Conservation (phyloP, 2,329 filamentous ascomycete genomes). For the Alternaria ventricosa region DNA sequence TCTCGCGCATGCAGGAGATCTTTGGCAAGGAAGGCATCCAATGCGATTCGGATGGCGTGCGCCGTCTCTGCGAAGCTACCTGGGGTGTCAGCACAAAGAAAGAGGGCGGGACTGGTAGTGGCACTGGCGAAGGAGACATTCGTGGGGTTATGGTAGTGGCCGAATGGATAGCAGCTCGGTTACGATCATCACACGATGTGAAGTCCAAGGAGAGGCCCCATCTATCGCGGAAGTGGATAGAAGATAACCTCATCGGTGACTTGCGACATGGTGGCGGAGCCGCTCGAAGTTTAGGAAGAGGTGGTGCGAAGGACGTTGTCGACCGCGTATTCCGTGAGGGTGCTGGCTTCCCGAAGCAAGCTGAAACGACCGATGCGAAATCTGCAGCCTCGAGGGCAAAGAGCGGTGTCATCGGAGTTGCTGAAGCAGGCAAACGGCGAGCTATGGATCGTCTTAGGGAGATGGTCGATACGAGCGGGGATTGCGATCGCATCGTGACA, state of each 20-base stretch:
- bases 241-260: conserved; percentile 72
- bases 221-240: conserved; percentile 78
- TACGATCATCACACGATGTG: conserved; percentile 56
- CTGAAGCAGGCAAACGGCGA: conserved; percentile 74
- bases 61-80: conserved; percentile 81
- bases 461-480: conserved; percentile 80
- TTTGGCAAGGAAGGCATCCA: conserved; percentile 89
- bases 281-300: conserved; percentile 73
- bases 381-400: conserved; percentile 62
- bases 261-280: conserved; percentile 74
- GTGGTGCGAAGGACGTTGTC: conserved; percentile 76
- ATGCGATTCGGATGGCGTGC: conserved; percentile 86
- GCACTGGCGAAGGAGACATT: conserved; percentile 75
- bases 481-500: conserved; percentile 77
- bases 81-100: conserved; percentile 80
- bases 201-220: conserved; percentile 51
- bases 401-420: conserved; percentile 64
- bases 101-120: conserved; percentile 65
- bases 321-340: conserved; percentile 80
- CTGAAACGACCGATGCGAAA: conserved; percentile 54
- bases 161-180: conserved; percentile 81
- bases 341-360: conserved; percentile 74
- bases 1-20: conserved; percentile 78
- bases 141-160: conserved; percentile 84
- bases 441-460: conserved; percentile 75